Evolutionary conservation across 306 rosid species (phyloP).

Genomic region (Chamaecrista fasciculata): DNA sequence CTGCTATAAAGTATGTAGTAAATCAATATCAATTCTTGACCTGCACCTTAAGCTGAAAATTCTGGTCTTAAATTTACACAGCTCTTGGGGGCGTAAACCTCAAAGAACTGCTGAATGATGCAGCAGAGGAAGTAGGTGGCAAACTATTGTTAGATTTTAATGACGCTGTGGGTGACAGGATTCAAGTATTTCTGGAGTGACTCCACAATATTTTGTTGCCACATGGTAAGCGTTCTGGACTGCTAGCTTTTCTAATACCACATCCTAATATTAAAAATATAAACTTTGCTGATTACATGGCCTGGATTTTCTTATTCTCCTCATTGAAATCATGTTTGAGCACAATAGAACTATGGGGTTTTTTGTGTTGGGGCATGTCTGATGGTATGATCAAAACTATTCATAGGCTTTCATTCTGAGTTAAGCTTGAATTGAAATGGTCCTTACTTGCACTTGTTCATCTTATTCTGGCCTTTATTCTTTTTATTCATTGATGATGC

Average conservation of each 20-base stretch:
- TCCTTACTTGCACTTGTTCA: neutral
- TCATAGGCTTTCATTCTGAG: neutral
- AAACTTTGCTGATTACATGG: neutral
- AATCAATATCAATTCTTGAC: neutral
- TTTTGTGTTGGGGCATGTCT: neutral
- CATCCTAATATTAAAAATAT: neutral
- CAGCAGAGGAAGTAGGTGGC: conserved; percentile 80
- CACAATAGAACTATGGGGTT: neutral
- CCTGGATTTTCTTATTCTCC: too few species aligned
- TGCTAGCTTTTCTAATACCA: neutral
- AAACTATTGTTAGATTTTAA: conserved; percentile 69
- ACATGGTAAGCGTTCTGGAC: conserved; percentile 32
- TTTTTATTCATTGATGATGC: conserved; percentile 19
- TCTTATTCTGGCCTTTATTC: neutral
- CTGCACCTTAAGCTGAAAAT: conserved; percentile 15
- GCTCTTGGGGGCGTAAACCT: conserved; percentile 87
- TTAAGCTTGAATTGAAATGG: neutral
- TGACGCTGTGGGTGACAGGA: conserved; percentile 83
- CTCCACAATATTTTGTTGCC: conserved; percentile 25
- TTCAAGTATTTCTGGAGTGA: conserved; percentile 84
- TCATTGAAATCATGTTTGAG: neutral
- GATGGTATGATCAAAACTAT: neutral
- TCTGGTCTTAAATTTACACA: conserved; percentile 33
- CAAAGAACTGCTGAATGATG: conserved; percentile 76
- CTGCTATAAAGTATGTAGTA: neutral